Conservation (phyloP, 805 yeast species). For the Pichia exigua region DNA sequence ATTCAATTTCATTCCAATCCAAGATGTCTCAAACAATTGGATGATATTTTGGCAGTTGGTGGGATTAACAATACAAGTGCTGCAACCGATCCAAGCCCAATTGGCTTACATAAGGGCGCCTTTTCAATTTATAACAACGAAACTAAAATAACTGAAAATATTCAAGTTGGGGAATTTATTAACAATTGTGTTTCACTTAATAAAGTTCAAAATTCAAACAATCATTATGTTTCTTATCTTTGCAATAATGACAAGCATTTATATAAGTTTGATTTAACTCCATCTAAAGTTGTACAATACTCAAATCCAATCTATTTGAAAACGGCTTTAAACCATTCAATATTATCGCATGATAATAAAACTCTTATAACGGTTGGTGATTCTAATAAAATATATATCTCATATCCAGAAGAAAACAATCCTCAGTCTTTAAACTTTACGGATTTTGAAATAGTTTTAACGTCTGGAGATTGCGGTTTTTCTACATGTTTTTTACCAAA, state of each 20-base stretch:
- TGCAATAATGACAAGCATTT: slow-evolving; percentile 80
- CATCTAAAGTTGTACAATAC: slow-evolving; percentile 30
- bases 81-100: neutral
- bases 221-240: slow-evolving; percentile 48
- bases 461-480: slow-evolving; percentile 72
- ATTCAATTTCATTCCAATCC: slow-evolving; percentile 41
- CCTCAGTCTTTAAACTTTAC: slow-evolving; percentile 18
- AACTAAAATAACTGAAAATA: slow-evolving; percentile 39
- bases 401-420: slow-evolving; percentile 32
- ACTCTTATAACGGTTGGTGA: slow-evolving; percentile 71
- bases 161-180: slow-evolving; percentile 69
- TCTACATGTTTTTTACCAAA: slow-evolving; percentile 74
- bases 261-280: slow-evolving; percentile 53
- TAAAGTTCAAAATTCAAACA: slow-evolving; percentile 27
- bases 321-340: slow-evolving; percentile 69
- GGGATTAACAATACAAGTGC: slow-evolving; percentile 29
- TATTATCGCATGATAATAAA: slow-evolving; percentile 54
- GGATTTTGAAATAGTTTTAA: slow-evolving; percentile 32
- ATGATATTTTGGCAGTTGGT: slow-evolving; percentile 42
- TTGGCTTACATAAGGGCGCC: slow-evolving; percentile 41
- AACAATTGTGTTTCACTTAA: slow-evolving; percentile 68
- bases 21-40: slow-evolving; percentile 55
- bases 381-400: slow-evolving; percentile 52
- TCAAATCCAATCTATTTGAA: slow-evolving; percentile 41
- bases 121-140: slow-evolving; percentile 49